phyloP scores from a whole-genome alignment of 768 basidiomycete species.

The Mrakia frigida region DNA sequence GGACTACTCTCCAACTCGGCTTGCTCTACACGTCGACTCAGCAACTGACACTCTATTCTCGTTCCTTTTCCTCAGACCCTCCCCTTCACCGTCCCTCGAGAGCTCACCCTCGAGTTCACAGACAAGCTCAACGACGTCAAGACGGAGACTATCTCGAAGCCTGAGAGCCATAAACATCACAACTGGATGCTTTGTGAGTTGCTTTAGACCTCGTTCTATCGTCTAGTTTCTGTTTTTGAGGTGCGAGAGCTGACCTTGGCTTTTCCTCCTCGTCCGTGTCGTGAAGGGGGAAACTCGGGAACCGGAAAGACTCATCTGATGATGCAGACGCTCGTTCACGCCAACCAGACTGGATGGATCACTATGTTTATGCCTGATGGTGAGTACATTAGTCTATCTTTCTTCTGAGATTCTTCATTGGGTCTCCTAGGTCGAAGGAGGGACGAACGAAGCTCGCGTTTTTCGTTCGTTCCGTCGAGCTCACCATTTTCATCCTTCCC shows the following conservation, averaged over 20 bases:
- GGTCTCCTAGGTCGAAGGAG: neutral
- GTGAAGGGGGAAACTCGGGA: conserved; percentile 21
- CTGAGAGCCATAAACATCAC: neutral
- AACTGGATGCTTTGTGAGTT: conserved; percentile 25
- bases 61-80: neutral
- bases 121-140: neutral
- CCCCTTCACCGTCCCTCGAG: conserved; percentile 20
- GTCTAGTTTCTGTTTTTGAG: neutral
- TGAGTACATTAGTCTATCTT: neutral
- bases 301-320: conserved; percentile 28
- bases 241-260: neutral
- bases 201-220: neutral
- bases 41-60: neutral
- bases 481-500: neutral
- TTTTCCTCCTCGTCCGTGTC: neutral
- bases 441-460: neutral
- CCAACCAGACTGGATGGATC: conserved; percentile 18
- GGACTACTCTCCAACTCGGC: neutral
- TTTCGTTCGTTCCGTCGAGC: neutral
- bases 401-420: neutral
- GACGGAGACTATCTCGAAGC: neutral
- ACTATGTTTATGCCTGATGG: conserved; percentile 25
- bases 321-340: conserved; percentile 16
- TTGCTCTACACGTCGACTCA: neutral
- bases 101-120: conserved; percentile 23